Conservation (phyloP, 2,329 filamentous ascomycete genomes). For the Colletotrichum musicola region DNA sequence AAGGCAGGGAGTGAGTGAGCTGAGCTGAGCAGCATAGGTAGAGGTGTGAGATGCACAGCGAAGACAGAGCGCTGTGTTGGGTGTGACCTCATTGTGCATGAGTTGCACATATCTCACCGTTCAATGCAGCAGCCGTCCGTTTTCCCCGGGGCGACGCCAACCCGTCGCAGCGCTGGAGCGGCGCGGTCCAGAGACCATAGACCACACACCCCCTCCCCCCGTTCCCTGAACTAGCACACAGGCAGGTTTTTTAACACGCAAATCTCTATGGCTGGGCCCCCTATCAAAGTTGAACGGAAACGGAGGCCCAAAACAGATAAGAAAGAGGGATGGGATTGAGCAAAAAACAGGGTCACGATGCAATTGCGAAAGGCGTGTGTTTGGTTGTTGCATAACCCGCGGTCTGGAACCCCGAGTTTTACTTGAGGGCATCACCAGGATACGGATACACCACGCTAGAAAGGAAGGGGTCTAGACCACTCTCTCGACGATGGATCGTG, state of each 20-base stretch:
- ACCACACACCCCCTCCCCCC: too few relatives aligned
- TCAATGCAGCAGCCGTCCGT: conserved; percentile 2
- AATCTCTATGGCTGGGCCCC: too few relatives aligned
- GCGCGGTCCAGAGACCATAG: too few relatives aligned
- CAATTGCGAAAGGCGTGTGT: conserved; percentile 3
- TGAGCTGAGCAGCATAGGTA: background rate
- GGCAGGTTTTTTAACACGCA: too few relatives aligned
- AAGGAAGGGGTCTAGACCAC: conserved; percentile 11
- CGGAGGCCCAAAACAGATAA: background rate
- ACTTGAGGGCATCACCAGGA: background rate
- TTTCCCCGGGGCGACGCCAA: background rate
- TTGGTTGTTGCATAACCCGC: conserved; percentile 22
- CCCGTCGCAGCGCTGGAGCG: background rate
- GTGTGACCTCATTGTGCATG: conserved; percentile 34
- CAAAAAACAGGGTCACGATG: conserved; percentile 7
- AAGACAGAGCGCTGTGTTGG: background rate
- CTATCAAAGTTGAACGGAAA: background rate
- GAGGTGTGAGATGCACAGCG: background rate
- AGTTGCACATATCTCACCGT: conserved; percentile 5
- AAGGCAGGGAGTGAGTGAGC: background rate
- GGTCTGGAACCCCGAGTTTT: background rate
- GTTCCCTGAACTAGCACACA: too few relatives aligned
- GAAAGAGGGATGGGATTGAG: background rate
- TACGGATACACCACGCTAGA: conserved; percentile 16
- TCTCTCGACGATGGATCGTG: too few relatives aligned